Evolutionary conservation across 805 yeast genomes (phyloP).

Genomic region (Zygotorulaspora danielsina): DNA sequence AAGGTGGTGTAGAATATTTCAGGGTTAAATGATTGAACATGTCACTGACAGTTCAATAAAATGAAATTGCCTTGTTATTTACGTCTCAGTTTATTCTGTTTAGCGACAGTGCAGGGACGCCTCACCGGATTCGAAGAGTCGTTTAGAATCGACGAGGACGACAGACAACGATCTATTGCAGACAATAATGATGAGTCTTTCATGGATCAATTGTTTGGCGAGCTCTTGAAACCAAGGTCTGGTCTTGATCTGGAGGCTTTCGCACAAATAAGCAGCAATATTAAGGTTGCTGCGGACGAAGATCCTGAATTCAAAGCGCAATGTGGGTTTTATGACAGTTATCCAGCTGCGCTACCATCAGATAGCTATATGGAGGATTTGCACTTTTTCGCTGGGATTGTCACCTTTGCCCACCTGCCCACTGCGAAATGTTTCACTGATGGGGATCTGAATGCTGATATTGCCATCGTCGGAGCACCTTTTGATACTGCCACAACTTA

Average conservation of each 20-base stretch:
- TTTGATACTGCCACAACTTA: conserved; percentile 55
- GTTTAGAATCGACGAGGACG: neutral
- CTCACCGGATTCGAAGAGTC: neutral
- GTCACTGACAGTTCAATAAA: too few species aligned
- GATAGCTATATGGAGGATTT: conserved; percentile 15
- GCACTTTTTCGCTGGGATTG: conserved; percentile 15
- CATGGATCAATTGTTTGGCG: conserved; percentile 14
- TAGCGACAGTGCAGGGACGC: neutral
- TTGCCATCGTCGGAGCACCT: conserved; percentile 57
- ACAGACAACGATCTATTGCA: neutral
- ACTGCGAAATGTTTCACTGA: conserved; percentile 16
- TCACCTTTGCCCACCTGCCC: conserved; percentile 17
- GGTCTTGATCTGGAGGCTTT: conserved; percentile 2
- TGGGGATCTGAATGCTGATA: conserved; percentile 34
- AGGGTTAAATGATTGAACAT: too few species aligned
- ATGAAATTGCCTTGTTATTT: too few species aligned
- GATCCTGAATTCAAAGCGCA: conserved; percentile 15
- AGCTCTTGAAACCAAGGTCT: conserved; percentile 8
- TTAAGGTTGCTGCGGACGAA: conserved; percentile 7
- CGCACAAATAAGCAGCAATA: neutral
- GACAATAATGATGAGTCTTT: conserved; percentile 2
- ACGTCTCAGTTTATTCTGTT: too few species aligned
- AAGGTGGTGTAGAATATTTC: too few species aligned
- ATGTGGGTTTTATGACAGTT: conserved; percentile 16
- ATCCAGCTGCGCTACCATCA: conserved; percentile 10